Base-by-base conservation (phyloP, 768 basidiomycete species). In the Coprinopsis marcescibilis region DNA sequence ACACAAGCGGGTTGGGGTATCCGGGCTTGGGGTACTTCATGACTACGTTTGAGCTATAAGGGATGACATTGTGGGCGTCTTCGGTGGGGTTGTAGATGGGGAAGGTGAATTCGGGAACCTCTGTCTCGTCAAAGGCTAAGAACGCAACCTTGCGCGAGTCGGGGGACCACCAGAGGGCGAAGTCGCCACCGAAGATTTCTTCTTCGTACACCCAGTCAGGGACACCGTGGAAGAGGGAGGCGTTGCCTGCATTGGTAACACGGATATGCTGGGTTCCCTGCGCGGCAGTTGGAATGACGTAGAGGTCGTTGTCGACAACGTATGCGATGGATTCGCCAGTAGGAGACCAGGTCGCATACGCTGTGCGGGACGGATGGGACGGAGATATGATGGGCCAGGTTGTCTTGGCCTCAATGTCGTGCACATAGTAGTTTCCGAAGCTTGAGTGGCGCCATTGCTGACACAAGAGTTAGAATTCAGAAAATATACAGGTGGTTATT, bases 191-290 rank as follows among this genome's bases (percentile, higher is more conserved):
- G 55, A 92, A 86, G 19, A 97, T 80, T 60, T 96, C 92, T 60
- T 95, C 91, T 62, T 95, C 92, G 63, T 94, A 94, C 3, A 97
- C 95, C 95, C 96, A 98, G 61, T 96, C 92, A 0, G 92, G 89
- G 1, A 96, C 87, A 5, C 96, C 96, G 57, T 97, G 82, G 72
- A 98, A 96, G 13, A 94, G 72, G 0, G 86, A 85, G 0, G 80
- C 74, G 43, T 85, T 88, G 0, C 96, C 96, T 12, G 83, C 78
- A 1, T 71, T 68, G 1, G 95, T 99, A 8, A 98, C 73, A 8
- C 85, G 83, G 41, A 94, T 83, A 8, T 83, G 69, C 12, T 68
- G 54, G 1, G 71, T 59, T 2, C 66, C 61, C 6, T 65, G 55
- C 82, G 74, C 69, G 1, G 82, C 78, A 32, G 77, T 75, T 3